phyloP scores from a whole-genome alignment of 768 basidiomycete species.

The Pulveroboletus sp. region DNA sequence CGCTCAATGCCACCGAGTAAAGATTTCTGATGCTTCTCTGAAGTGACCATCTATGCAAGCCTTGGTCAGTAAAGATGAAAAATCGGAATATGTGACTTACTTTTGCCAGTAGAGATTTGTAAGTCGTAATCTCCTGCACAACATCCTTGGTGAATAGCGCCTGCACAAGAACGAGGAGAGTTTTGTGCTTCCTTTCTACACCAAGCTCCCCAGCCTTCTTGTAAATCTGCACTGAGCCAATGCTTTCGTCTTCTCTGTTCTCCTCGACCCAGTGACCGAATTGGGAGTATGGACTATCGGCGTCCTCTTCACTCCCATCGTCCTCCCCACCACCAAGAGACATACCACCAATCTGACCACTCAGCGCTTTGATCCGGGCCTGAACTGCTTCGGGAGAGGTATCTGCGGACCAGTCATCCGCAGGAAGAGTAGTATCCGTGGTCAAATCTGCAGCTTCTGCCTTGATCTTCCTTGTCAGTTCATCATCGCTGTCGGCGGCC shows the following conservation, averaged over 20 bases:
- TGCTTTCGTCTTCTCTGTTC: slow-evolving; percentile 39
- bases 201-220: slow-evolving; percentile 89
- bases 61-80: slow-evolving; percentile 1
- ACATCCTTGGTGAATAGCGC: slow-evolving; percentile 76
- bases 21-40: slow-evolving; percentile 94
- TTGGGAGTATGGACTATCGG: slow-evolving; percentile 77
- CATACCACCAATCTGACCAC: slow-evolving; percentile 49
- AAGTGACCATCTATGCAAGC: slow-evolving; percentile 65
- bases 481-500: slow-evolving; percentile 79
- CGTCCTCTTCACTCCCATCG: slow-evolving; percentile 85
- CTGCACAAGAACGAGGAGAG: slow-evolving; percentile 77
- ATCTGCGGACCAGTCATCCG: slow-evolving; percentile 90
- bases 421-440: slow-evolving; percentile 50
- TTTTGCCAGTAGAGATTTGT: slow-evolving; percentile 70
- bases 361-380: slow-evolving; percentile 70
- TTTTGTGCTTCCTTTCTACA: slow-evolving; percentile 93
- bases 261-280: slow-evolving; percentile 86
- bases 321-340: slow-evolving; percentile 60
- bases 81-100: slow-evolving; percentile 23
- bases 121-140: slow-evolving; percentile 56
- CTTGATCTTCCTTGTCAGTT: slow-evolving; percentile 85
- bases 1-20: slow-evolving; percentile 92
- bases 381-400: slow-evolving; percentile 87
- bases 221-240: slow-evolving; percentile 59
- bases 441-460: slow-evolving; percentile 80